Percentiles rank a stretch among this genome's conserved stretches.
Evolutionary conservation across 257 asterid species (phyloP).

Genomic region (Solanum tarapatanum): DNA sequence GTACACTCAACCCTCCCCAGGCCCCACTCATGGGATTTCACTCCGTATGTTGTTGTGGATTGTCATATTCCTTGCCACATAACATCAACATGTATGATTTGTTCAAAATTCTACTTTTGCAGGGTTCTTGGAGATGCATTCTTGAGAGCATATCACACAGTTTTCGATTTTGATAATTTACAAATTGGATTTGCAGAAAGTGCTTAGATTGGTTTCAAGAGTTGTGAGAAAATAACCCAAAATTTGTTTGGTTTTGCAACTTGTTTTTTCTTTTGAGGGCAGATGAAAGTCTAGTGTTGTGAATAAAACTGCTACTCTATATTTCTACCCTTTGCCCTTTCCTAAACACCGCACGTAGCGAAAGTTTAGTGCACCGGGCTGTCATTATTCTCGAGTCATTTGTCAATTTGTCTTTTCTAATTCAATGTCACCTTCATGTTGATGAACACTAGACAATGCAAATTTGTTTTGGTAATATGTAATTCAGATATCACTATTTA

Average conservation of each 20-base stretch:
- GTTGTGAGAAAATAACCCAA: background rate
- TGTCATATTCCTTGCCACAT: background rate
- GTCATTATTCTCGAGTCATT: background rate
- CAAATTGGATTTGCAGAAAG: slow-evolving; percentile 25
- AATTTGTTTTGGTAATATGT: background rate
- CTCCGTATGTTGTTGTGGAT: background rate
- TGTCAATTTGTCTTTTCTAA: background rate
- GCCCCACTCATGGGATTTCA: background rate
- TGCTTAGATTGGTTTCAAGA: background rate
- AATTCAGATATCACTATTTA: background rate
- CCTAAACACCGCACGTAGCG: background rate
- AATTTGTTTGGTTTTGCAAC: background rate
- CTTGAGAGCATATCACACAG: slow-evolving; percentile 24
- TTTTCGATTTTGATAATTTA: slow-evolving; percentile 20
- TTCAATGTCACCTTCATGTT: background rate
- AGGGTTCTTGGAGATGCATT: slow-evolving; percentile 27
- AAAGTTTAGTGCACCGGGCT: background rate
- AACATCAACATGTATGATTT: background rate
- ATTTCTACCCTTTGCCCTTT: background rate
- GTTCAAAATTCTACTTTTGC: background rate
- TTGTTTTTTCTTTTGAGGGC: background rate
- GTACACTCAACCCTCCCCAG: background rate
- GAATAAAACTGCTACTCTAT: background rate
- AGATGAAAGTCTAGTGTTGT: background rate
- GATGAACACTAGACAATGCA: background rate